A percentile compares a stretch with the other conserved stretches of the same genome.
Evolutionary conservation across 73 alveolate genomes (phyloP).

Genomic region (Halteria grandinella): DNA sequence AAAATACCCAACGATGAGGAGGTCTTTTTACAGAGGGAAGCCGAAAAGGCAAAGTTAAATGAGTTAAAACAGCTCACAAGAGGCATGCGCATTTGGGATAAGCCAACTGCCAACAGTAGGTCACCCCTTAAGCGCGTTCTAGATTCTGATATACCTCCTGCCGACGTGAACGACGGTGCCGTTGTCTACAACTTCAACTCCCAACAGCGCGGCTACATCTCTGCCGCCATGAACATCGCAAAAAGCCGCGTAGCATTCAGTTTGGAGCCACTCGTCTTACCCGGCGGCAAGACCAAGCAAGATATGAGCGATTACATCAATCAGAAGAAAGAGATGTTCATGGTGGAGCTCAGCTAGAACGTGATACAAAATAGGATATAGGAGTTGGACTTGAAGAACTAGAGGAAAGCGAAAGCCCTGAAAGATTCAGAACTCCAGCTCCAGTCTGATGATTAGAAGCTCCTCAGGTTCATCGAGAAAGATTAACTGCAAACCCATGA

Average conservation of each 20-base stretch:
- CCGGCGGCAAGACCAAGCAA: slow-evolving; percentile 67
- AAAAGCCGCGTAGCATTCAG: slow-evolving; percentile 64
- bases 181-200: slow-evolving; percentile 57
- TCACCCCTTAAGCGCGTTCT: slow-evolving; percentile 60
- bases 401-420: slow-evolving; percentile 74
- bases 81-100: slow-evolving; percentile 81
- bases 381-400: slow-evolving; percentile 68
- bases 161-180: slow-evolving; percentile 40
- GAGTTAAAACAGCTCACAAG: slow-evolving; percentile 78
- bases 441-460: slow-evolving; percentile 65
- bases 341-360: slow-evolving; percentile 76
- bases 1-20: slow-evolving; percentile 79
- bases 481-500: slow-evolving; percentile 44
- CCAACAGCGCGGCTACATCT: slow-evolving; percentile 44
- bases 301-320: slow-evolving; percentile 73
- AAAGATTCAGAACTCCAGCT: slow-evolving; percentile 69
- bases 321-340: slow-evolving; percentile 82
- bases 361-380: slow-evolving; percentile 77
- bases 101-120: slow-evolving; percentile 70
- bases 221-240: slow-evolving; percentile 66
- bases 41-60: slow-evolving; percentile 66
- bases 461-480: slow-evolving; percentile 56
- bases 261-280: no score
- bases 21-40: slow-evolving; percentile 75
- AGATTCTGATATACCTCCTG: slow-evolving; percentile 67